Conservation (phyloP, 805 yeast species). For the Groenewaldozyma tartarivorans region DNA sequence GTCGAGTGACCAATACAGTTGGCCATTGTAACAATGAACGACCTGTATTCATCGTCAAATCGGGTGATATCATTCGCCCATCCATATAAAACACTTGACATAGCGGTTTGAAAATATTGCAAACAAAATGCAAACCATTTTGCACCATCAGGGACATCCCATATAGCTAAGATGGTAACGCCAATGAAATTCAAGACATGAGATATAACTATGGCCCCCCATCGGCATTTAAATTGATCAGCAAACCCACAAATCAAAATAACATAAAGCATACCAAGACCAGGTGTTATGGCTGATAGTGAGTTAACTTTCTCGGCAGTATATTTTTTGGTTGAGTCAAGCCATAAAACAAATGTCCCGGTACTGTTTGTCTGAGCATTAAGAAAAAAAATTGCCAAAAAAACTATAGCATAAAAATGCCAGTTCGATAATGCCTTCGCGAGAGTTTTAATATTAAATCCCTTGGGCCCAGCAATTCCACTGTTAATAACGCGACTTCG, state of each 20-base stretch:
- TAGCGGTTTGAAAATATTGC: slow-evolving; percentile 50
- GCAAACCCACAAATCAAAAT: slow-evolving; percentile 27
- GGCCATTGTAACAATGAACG: slow-evolving; percentile 37
- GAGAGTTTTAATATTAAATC: slow-evolving; percentile 2
- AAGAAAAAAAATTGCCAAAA: slow-evolving; percentile 52
- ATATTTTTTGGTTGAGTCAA: no score
- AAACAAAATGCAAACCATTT: slow-evolving; percentile 55
- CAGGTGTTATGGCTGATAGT: slow-evolving; percentile 51
- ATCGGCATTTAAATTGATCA: slow-evolving; percentile 43
- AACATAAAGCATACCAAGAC: slow-evolving; percentile 39
- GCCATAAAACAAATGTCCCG: no score
- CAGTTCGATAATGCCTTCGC: slow-evolving; percentile 42
- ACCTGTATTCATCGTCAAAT: slow-evolving; percentile 35
- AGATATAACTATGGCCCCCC: slow-evolving; percentile 43
- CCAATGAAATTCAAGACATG: slow-evolving; percentile 45
- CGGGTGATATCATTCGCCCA: slow-evolving; percentile 52
- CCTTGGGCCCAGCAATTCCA: slow-evolving; percentile 1
- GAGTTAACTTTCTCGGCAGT: no score
- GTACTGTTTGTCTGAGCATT: slow-evolving; percentile 29
- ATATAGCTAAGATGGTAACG: slow-evolving; percentile 42
- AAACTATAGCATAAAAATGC: slow-evolving; percentile 48
- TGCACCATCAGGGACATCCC: slow-evolving; percentile 46
- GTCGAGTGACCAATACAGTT: slow-evolving; percentile 43
- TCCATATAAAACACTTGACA: slow-evolving; percentile 49
- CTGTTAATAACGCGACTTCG: slow-evolving; percentile 30